Evolutionary conservation across 148 eudicot genomes (phyloP).

Genomic region (Fallopia convolvulus): DNA sequence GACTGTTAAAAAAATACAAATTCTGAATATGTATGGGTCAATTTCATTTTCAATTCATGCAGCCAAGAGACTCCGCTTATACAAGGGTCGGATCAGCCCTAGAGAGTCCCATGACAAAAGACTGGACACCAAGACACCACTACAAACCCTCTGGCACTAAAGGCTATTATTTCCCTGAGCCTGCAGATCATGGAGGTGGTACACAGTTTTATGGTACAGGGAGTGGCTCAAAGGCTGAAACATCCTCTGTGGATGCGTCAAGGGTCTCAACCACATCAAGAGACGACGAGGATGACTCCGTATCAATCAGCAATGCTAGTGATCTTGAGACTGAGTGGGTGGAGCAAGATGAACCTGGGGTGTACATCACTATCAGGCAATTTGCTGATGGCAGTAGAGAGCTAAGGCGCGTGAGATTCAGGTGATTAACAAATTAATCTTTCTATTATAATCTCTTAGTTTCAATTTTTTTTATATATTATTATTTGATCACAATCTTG

Average conservation of each 20-base stretch:
- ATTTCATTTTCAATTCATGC: background rate
- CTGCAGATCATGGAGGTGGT: constrained; percentile 41
- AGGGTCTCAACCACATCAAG: constrained; percentile 81
- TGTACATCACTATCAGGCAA: constrained; percentile 11
- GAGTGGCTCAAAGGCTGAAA: constrained; percentile 27
- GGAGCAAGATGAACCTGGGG: constrained; percentile 11
- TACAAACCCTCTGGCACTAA: constrained; percentile 53
- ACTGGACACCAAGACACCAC: constrained; percentile 71
- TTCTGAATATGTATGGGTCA: background rate
- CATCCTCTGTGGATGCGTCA: constrained; percentile 70
- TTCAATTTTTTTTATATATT: background rate
- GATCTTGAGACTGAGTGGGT: constrained; percentile 16
- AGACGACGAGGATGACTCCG: constrained; percentile 54
- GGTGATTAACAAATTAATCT: background rate
- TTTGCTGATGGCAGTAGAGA: constrained; percentile 10
- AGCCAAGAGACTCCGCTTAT: constrained; percentile 80
- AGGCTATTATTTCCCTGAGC: constrained; percentile 41
- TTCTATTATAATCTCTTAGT: background rate
- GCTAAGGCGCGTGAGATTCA: constrained; percentile 12
- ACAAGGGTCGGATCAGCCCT: constrained; percentile 68
- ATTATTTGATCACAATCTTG: background rate
- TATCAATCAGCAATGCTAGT: constrained; percentile 74
- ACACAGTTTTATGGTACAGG: constrained; percentile 11
- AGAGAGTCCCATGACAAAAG: constrained; percentile 36
- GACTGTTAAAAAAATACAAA: too few relatives aligned